These are phyloP conservation scores for Cryptosporidium sp. DNA, from an alignment of 169 alveolate species.

Conservation along the genomic window DNA sequence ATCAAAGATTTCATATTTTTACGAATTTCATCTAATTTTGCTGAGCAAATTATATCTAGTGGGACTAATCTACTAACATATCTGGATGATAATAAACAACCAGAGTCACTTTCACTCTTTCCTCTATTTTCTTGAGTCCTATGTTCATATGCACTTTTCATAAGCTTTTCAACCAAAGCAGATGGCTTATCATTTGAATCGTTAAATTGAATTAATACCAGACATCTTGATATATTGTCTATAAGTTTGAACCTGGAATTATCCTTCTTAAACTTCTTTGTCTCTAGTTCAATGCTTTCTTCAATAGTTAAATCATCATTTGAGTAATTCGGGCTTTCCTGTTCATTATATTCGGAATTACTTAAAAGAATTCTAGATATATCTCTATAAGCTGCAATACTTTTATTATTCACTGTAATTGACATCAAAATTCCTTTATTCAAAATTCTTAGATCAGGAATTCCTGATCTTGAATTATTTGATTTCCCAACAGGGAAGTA, in stretches of 20 bases:
- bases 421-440: constrained; percentile 68
- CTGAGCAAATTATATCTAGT: constrained; percentile 37
- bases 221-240: constrained; percentile 46
- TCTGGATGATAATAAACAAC: constrained; percentile 33
- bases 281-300: constrained; percentile 23
- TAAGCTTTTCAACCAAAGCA: constrained; percentile 20
- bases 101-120: neutral
- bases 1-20: constrained; percentile 16
- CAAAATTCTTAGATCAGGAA: neutral
- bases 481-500: neutral
- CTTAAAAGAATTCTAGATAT: neutral
- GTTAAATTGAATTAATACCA: constrained; percentile 42
- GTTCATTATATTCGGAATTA: neutral
- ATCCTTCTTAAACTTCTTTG: neutral
- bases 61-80: constrained; percentile 44
- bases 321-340: neutral
- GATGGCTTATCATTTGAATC: constrained; percentile 30
- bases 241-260: constrained; percentile 16
- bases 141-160: constrained; percentile 27
- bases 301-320: constrained; percentile 2
- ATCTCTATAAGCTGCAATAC: constrained; percentile 55
- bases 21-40: constrained; percentile 19
- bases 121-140: neutral
- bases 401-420: constrained; percentile 27
- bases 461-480: neutral